Base-by-base conservation (phyloP, 257 asterid species). In the Lycium barbarum region DNA sequence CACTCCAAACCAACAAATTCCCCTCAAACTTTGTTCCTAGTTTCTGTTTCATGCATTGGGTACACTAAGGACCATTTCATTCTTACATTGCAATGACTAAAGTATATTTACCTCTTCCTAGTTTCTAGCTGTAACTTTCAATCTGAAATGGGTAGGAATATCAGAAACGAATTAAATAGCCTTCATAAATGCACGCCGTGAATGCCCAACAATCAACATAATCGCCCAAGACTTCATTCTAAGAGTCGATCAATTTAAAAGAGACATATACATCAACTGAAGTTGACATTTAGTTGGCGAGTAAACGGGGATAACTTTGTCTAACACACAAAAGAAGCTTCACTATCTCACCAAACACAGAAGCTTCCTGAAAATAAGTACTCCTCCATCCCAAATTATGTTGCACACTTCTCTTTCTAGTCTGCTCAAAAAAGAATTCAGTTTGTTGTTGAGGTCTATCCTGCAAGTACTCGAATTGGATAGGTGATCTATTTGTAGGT, bases 291-390 rank as follows among this genome's bases (percentile, higher is more conserved):
- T n/a, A 73, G 10, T 83, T 82, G 86, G 88, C 76, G 80, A 72
- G 76, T 20, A 73, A 80, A 82, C 38, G 80, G 58, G 70, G 84
- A 40, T 26, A 67, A 38, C 47, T 80, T 36, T 66, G 49, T 66
- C 70, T 47, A 76, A 26, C 55, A 84, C 57, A 58, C 83, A 38
- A 72, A 86, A 83, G 80, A 53, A 61, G 40, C 8, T 54, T 36
- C 83, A 84, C 18, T 87, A 55, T 70, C 86, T 81, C 80, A 88
- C 88, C 93, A 73, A 84, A 66, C 86, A 82, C 79, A 83, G 86
- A 79, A 81, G 15, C 49, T 51, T 58, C 26, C 68, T 12, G 58
- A 81, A 57, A 53, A 36, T 40, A 40, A 40, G 45, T 40, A 40
- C 45, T 40, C 45, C 45, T 40, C 45, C 45, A 2, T 40, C 9